Evolutionary conservation across 2,329 filamentous ascomycete genomes (phyloP).

Genomic region (Scytalidium lignicola): DNA sequence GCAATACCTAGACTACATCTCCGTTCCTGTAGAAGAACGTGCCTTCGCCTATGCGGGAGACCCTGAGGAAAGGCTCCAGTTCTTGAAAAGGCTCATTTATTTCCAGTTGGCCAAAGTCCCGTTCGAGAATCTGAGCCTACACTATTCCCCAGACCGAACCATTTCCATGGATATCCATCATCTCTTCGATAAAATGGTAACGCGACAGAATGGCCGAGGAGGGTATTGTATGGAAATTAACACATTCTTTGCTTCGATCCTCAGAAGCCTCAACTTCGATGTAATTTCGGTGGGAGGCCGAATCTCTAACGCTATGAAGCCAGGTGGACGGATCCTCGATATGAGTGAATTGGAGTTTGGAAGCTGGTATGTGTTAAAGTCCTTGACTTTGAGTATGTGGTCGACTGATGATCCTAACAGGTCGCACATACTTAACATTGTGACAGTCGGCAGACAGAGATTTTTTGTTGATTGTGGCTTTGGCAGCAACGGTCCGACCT

Average conservation of each 20-base stretch:
- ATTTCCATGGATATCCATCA: conserved; percentile 40
- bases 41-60: neutral
- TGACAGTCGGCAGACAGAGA: conserved; percentile 41
- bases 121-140: conserved; percentile 52
- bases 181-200: conserved; percentile 46
- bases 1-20: neutral
- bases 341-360: conserved; percentile 34
- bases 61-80: neutral
- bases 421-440: conserved; percentile 56
- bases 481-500: conserved; percentile 53
- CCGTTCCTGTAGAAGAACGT: neutral
- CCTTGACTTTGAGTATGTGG: neutral
- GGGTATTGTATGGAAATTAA: conserved; percentile 57
- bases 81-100: neutral
- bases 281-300: conserved; percentile 51
- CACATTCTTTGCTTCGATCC: conserved; percentile 46
- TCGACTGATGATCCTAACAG: conserved; percentile 16
- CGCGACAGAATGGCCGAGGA: conserved; percentile 36
- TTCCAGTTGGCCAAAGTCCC: conserved; percentile 47
- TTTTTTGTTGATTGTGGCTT: conserved; percentile 59
- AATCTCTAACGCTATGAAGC: conserved; percentile 19
- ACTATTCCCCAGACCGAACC: conserved; percentile 37
- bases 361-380: conserved; percentile 39
- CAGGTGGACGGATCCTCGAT: conserved; percentile 28
- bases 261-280: conserved; percentile 43